Evolutionary conservation across 2,329 filamentous ascomycete genomes (phyloP).

Genomic region (Parastagonospora avenae): DNA sequence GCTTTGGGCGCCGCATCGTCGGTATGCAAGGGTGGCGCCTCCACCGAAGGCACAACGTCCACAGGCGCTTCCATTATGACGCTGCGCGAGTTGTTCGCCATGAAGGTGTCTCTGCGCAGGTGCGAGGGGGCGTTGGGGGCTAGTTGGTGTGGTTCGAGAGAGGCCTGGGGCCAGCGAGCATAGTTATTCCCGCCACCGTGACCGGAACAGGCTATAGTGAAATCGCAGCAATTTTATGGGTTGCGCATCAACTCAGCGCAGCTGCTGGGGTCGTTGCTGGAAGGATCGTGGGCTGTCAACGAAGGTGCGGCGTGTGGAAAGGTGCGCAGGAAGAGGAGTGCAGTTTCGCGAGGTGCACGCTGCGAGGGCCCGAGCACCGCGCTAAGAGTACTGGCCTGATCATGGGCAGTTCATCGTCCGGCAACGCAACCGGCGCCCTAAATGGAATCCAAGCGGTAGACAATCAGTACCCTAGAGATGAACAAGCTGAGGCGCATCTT

Average conservation of each 20-base stretch:
- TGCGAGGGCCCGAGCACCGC: background rate
- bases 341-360: slow-evolving; percentile 18
- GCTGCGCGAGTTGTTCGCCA: slow-evolving; percentile 5
- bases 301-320: slow-evolving; percentile 25
- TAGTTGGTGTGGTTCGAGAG: slow-evolving; percentile 28
- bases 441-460: no score
- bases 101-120: slow-evolving; percentile 20
- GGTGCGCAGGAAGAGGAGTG: slow-evolving; percentile 26
- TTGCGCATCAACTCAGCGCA: slow-evolving; percentile 23
- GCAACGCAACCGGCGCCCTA: no score
- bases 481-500: no score
- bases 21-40: slow-evolving; percentile 28
- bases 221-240: slow-evolving; percentile 28
- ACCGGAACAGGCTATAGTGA: slow-evolving; percentile 16
- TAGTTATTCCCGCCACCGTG: slow-evolving; percentile 35
- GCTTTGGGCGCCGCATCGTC: slow-evolving; percentile 41
- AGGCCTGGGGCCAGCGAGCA: slow-evolving; percentile 33
- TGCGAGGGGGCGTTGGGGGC: slow-evolving; percentile 27
- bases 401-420: no score
- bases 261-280: background rate
- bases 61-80: slow-evolving; percentile 35
- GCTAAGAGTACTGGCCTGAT: slow-evolving; percentile 19
- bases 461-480: no score
- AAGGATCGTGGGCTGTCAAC: slow-evolving; percentile 11
- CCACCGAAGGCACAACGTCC: slow-evolving; percentile 41